Base-by-base conservation (phyloP, 805 yeast species). In the Suhomyces sp. region DNA sequence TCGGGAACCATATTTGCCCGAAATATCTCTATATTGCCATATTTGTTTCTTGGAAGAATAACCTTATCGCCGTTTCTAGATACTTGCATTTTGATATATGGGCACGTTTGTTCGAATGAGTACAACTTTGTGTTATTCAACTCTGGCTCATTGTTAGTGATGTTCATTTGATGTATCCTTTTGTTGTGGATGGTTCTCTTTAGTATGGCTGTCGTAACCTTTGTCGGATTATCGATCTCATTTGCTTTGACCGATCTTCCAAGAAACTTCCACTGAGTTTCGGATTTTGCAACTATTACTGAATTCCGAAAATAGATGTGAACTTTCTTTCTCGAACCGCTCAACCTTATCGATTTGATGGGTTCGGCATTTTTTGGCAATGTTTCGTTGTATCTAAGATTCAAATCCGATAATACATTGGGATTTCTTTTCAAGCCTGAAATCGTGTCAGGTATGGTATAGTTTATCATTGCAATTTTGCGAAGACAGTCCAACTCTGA, bases 231-330 rank as follows among this genome's bases (percentile, higher is more conserved):
- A 1, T 47, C 53, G 1, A 56, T 12, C 47, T 67, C 60, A 0
- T 46, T 51, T 2, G 59, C 61, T 35, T 51, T 55, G 7, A 70
- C 57, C 12, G 73, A 69, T 35, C 75, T 52, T 4, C 74, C 75
- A 17, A 68, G 50, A 49, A 67, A 62, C 51, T 68, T 71, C 75
- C 75, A 71, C 47, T 69, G 73, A 17, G 59, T 64, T 44, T 61
- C 66, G 2, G 74, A 68, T 52, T 68, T 70, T 2, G 71, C 74
- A 2, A 60, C 62, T 12, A 59, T 26, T 1, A 69, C 48, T 13
- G 55, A 49, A 46, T 59, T 55, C 46, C 62, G 60, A 35, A 63
- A 63, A 55, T 57, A 70, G 1, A 69, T 59, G 1, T 57, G 51
- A 10, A 54, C 55, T 36, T 47, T 59, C 17, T 46, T 54, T 6